Evolutionary conservation across 2,329 filamentous ascomycete species (phyloP).

Genomic region (Talaromyces sp.): DNA sequence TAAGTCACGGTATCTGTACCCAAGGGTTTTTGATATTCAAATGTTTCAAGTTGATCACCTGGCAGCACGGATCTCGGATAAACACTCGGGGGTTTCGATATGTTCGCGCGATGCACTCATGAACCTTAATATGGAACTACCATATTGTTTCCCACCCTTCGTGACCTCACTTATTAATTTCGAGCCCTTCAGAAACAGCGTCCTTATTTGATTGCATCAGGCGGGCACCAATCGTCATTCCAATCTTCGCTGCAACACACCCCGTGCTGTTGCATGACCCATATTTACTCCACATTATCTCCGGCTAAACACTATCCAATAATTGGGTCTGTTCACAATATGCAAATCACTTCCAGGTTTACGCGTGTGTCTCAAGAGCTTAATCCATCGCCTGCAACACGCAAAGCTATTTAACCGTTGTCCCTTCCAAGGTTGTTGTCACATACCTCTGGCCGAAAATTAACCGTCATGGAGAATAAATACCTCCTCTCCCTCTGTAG

Average conservation of each 20-base stretch:
- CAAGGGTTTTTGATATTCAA: no score
- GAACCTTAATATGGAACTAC: no score
- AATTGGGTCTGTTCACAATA: neutral
- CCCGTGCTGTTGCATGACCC: constrained; percentile 1
- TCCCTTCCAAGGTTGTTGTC: no score
- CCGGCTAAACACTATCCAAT: neutral
- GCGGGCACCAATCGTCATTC: neutral
- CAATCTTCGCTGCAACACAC: neutral
- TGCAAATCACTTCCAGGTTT: neutral
- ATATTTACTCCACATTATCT: constrained; percentile 5
- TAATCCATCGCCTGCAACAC: neutral
- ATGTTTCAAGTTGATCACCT: no score
- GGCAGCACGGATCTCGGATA: no score
- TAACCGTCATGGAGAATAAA: neutral
- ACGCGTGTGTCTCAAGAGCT: neutral
- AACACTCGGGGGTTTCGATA: no score
- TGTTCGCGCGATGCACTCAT: no score
- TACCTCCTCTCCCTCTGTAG: no score
- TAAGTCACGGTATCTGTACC: no score
- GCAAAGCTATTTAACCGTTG: neutral
- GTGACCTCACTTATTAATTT: no score
- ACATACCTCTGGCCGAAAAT: neutral
- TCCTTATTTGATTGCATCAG: neutral
- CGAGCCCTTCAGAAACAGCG: no score
- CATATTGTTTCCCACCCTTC: no score